Conservation (phyloP, 2,329 filamentous ascomycete genomes). For the Teratosphaeria epicoccoides region DNA sequence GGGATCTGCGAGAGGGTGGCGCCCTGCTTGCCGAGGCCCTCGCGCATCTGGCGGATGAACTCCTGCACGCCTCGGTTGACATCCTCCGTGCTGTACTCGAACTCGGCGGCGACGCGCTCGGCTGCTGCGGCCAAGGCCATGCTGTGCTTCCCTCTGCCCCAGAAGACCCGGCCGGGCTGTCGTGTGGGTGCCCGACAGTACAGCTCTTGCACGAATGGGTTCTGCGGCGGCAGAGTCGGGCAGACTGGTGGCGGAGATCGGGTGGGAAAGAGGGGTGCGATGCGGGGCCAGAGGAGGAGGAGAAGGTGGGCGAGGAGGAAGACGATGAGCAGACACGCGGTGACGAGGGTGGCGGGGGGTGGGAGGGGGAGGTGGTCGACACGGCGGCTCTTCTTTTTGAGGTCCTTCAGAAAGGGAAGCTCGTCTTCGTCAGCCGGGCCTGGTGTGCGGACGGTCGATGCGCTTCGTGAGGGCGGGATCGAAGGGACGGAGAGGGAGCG, state of each 20-base stretch:
- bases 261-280: constrained; percentile 13
- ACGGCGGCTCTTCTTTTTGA: constrained; percentile 9
- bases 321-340: constrained; percentile 13
- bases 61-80: constrained; percentile 73
- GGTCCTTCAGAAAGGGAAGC: constrained; percentile 22
- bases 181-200: constrained; percentile 25
- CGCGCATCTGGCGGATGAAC: constrained; percentile 80
- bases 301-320: constrained; percentile 16
- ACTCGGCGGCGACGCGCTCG: constrained; percentile 68
- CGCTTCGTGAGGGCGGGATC: constrained; percentile 6
- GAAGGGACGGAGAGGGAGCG: constrained; percentile 13
- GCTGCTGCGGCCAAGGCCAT: constrained; percentile 57
- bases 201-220: constrained; percentile 26
- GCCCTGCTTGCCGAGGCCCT: constrained; percentile 68
- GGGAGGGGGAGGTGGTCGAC: constrained; percentile 2
- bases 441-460: neutral
- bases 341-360: constrained; percentile 10
- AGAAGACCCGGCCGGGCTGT: constrained; percentile 13
- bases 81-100: constrained; percentile 70
- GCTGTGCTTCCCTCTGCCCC: constrained; percentile 23
- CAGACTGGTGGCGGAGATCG: constrained; percentile 18
- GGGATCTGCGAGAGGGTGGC: constrained; percentile 90
- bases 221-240: constrained; percentile 17
- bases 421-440: constrained; percentile 9
- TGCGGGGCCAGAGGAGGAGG: constrained; percentile 11